Base-by-base conservation (phyloP, 2,329 filamentous ascomycete species). In the Ceratocystiopsis minuta region DNA sequence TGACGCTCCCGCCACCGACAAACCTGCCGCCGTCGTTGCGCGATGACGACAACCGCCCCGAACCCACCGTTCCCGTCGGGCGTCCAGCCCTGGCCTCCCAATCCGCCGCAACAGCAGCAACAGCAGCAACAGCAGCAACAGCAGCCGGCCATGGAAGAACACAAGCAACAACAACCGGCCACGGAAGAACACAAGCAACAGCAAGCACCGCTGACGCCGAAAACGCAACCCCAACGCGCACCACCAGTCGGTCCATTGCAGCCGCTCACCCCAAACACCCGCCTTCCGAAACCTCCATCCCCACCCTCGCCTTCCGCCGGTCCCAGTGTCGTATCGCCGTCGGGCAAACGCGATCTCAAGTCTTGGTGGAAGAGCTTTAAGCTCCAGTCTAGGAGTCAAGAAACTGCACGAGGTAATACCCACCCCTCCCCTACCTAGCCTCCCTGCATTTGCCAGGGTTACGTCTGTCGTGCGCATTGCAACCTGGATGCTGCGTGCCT, bases 321-420 rank as follows among this genome's bases (percentile, higher is more conserved):
- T 18, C 44, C 59, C 56, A 60, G 62, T 60, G 54, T 68, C 57
- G 56, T 69, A 57, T 85, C 83, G 36, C 83, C 82, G 43, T 84
- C 84, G 28, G 84, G 77, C 50, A 92, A 81, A 64, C 77, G 84
- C 57, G 86, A 94, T 58, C 67, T 96, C 52, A 81, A 86, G 52
- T 92, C 83, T 46, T 98, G 90, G 90, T 96, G 90, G 90, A 94
- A 86, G 62, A 78, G 79, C 53, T 96, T 98, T 64, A 90, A 90
- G 63, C 72, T 81, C 42, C 66, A 70, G 37, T 61, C 66, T 34
- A 74, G 67, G 53, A 66, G 68, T 45, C 67, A 72, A 43, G 72
- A 76, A 15, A 3, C 32, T 2, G 15, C 24, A 16, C 47, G 45
- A 45, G 48, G 49, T 52, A 51, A 45, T 34, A 37, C 15, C 15